phyloP scores from a whole-genome alignment of 345 rosid species.

The Populus alba region DNA sequence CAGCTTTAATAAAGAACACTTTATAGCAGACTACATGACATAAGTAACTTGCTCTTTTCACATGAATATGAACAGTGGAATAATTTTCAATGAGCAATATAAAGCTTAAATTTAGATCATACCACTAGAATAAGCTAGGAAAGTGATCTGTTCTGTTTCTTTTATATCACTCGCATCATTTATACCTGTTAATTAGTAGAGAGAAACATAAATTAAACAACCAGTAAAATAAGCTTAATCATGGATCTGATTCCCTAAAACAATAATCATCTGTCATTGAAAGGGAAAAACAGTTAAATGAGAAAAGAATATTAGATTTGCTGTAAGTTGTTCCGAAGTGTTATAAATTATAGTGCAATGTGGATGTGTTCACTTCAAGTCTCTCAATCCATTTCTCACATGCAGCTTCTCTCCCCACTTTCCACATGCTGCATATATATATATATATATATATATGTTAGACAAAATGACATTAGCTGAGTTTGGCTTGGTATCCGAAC shows the following conservation, averaged over 20 bases:
- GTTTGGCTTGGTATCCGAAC: slow-evolving; percentile 31
- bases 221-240: background rate
- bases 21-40: background rate
- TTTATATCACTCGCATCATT: no score
- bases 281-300: slow-evolving; percentile 7
- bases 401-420: slow-evolving; percentile 52
- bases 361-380: slow-evolving; percentile 34
- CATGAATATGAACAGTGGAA: background rate
- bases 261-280: background rate
- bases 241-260: slow-evolving; percentile 1
- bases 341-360: slow-evolving; percentile 34
- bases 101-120: background rate
- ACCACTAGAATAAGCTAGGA: no score
- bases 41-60: no score
- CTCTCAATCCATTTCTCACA: slow-evolving; percentile 43
- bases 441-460: slow-evolving; percentile 37
- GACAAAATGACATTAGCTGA: slow-evolving; percentile 48
- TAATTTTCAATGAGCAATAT: background rate
- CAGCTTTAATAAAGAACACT: background rate
- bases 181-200: background rate
- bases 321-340: slow-evolving; percentile 39
- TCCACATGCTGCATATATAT: slow-evolving; percentile 29
- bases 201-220: background rate
- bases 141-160: no score
- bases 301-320: slow-evolving; percentile 30